Conservation (phyloP, 371 early-diverging fungal species). For the Mucor irregularis region DNA sequence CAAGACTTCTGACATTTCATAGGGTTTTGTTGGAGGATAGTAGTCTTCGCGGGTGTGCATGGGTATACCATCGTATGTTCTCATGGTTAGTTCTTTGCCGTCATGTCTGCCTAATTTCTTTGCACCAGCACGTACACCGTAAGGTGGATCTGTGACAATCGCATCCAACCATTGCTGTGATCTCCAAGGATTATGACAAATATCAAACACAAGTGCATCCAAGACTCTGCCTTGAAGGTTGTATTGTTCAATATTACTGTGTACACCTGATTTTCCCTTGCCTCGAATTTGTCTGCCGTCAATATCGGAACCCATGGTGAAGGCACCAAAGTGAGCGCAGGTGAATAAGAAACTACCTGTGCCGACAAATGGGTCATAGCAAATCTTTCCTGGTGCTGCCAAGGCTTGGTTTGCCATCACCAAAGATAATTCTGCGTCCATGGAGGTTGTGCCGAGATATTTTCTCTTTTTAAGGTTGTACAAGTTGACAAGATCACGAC, state of each 20-base stretch:
- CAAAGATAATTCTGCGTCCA: slow-evolving; percentile 97
- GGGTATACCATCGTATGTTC: slow-evolving; percentile 65
- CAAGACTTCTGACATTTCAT: slow-evolving; percentile 92
- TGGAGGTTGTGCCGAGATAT: slow-evolving; percentile 94
- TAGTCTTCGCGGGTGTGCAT: slow-evolving; percentile 66
- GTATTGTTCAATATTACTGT: slow-evolving; percentile 87
- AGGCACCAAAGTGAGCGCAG: slow-evolving; percentile 92
- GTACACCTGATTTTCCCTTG: slow-evolving; percentile 56
- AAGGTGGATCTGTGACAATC: slow-evolving; percentile 90
- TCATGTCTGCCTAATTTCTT: slow-evolving; percentile 84
- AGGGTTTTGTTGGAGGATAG: slow-evolving; percentile 90
- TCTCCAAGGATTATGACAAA: slow-evolving; percentile 90
- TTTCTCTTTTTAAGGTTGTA: slow-evolving; percentile 92
- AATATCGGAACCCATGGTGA: slow-evolving; percentile 93
- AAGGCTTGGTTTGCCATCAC: slow-evolving; percentile 96
- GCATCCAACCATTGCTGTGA: slow-evolving; percentile 72
- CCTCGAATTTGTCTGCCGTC: slow-evolving; percentile 97
- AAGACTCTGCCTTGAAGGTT: slow-evolving; percentile 69
- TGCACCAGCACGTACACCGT: slow-evolving; percentile 97
- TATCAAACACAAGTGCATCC: slow-evolving; percentile 86
- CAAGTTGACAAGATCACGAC: slow-evolving; percentile 70
- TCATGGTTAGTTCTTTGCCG: slow-evolving; percentile 53
- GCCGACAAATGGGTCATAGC: slow-evolving; percentile 98
- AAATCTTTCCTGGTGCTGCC: slow-evolving; percentile 73
- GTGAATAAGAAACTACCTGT: slow-evolving; percentile 93